Percentiles rank a stretch among this genome's conserved stretches.
phyloP scores from a whole-genome alignment of 768 basidiomycete genomes.

The Terana coerulea region DNA sequence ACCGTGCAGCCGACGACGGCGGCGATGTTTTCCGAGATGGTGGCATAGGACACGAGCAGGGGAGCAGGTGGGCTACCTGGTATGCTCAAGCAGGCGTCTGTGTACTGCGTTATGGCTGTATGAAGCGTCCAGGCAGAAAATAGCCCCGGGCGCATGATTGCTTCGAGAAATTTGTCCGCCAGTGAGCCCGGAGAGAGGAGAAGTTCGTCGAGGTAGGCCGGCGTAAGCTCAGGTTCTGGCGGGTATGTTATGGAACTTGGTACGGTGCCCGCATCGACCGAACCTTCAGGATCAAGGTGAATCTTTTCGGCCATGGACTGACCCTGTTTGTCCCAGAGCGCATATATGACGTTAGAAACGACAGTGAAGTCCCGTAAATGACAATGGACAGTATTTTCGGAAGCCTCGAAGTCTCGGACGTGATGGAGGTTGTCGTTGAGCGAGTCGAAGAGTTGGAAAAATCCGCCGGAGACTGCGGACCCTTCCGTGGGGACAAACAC shows the following conservation, averaged over 20 bases:
- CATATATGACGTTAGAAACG: constrained; percentile 47
- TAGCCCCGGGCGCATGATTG: constrained; percentile 81
- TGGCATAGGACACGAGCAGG: constrained; percentile 58
- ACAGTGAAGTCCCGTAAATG: constrained; percentile 77
- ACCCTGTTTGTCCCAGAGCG: constrained; percentile 81
- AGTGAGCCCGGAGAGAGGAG: constrained; percentile 69
- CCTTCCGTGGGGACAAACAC: constrained; percentile 69
- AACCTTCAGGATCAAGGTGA: constrained; percentile 30
- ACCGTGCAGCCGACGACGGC: constrained; percentile 87
- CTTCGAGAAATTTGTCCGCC: constrained; percentile 75
- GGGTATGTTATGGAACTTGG: constrained; percentile 46
- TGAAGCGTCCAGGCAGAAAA: constrained; percentile 83
- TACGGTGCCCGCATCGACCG: constrained; percentile 45
- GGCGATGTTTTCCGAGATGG: constrained; percentile 71
- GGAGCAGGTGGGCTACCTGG: constrained; percentile 55
- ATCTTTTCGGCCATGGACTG: constrained; percentile 56
- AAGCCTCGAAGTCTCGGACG: constrained; percentile 55
- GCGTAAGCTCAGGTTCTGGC: constrained; percentile 73
- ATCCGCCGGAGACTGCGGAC: constrained; percentile 68
- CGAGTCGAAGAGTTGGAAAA: constrained; percentile 64
- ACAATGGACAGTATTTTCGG: constrained; percentile 56
- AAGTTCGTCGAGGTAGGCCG: constrained; percentile 84
- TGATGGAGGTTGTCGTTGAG: constrained; percentile 57
- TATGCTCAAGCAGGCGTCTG: constrained; percentile 62
- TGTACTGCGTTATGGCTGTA: constrained; percentile 81